These are phyloP conservation scores for Escallonia rubra DNA, from an alignment of 129 eudicot genomes.

Conservation along the genomic window DNA sequence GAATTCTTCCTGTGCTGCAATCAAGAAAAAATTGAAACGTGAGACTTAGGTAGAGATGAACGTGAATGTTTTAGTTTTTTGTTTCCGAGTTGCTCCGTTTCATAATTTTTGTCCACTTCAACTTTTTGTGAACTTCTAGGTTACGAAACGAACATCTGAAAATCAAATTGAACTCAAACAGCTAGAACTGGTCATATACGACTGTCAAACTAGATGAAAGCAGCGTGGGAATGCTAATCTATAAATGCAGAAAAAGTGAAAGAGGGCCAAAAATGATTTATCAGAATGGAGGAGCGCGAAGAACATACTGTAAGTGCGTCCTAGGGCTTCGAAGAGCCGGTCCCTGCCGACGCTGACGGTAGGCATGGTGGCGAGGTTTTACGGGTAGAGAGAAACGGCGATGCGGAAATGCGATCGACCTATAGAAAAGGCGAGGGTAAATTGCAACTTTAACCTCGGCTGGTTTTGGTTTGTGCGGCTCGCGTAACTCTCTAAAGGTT, in stretches of 20 bases:
- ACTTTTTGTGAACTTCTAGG: too few relatives aligned
- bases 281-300: neutral
- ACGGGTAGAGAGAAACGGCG: neutral
- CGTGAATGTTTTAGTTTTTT: neutral
- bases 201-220: too few relatives aligned
- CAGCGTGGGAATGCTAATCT: neutral
- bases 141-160: too few relatives aligned
- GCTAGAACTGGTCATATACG: too few relatives aligned
- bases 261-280: neutral
- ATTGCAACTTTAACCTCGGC: too few relatives aligned
- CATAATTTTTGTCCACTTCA: too few relatives aligned
- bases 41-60: neutral
- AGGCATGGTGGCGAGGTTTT: conserved; percentile 50
- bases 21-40: neutral
- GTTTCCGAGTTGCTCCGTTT: too few relatives aligned
- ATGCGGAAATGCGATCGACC: too few relatives aligned
- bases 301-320: conserved; percentile 57
- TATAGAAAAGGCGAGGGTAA: too few relatives aligned
- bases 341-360: conserved; percentile 85
- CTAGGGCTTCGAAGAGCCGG: conserved; percentile 72
- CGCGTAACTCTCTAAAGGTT: too few relatives aligned
- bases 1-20: conserved; percentile 64
- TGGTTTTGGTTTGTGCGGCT: too few relatives aligned
- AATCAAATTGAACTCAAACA: too few relatives aligned
- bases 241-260: neutral